A percentile compares a stretch with the other conserved stretches of the same genome.
These are phyloP conservation scores for Russula griseocarnosa DNA, from an alignment of 768 basidiomycete species.

Conservation along the genomic window DNA sequence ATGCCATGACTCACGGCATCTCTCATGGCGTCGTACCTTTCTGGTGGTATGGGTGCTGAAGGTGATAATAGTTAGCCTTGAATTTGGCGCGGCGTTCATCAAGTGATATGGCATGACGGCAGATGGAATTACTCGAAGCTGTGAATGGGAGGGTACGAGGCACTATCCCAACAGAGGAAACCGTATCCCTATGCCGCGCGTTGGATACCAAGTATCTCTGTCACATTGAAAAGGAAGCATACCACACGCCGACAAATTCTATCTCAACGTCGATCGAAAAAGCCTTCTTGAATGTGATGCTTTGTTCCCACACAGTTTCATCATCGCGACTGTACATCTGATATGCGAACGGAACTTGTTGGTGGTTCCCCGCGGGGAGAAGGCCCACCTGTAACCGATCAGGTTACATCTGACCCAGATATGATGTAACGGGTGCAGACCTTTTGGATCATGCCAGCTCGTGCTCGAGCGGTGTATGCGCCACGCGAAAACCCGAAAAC, in stretches of 20 bases:
- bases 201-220: not conserved
- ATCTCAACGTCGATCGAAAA: constrained; percentile 72
- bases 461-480: constrained; percentile 63
- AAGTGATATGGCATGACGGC: constrained; percentile 63
- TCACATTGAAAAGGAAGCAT: not conserved
- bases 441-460: constrained; percentile 74
- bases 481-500: constrained; percentile 81
- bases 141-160: constrained; percentile 67
- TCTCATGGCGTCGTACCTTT: constrained; percentile 50
- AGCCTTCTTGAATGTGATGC: constrained; percentile 64
- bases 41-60: constrained; percentile 37
- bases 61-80: constrained; percentile 34
- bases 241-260: constrained; percentile 75
- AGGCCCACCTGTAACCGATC: constrained; percentile 52
- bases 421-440: constrained; percentile 32
- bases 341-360: constrained; percentile 77
- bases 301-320: constrained; percentile 56
- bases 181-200: constrained; percentile 56
- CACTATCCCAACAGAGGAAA: constrained; percentile 65
- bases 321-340: constrained; percentile 65
- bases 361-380: constrained; percentile 63
- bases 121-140: constrained; percentile 53
- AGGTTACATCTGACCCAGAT: not conserved
- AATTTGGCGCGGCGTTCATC: constrained; percentile 66
- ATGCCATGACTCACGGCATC: too few species aligned